Evolutionary conservation across 345 rosid species (phyloP).

Genomic region (Tarenaya hassleriana): DNA sequence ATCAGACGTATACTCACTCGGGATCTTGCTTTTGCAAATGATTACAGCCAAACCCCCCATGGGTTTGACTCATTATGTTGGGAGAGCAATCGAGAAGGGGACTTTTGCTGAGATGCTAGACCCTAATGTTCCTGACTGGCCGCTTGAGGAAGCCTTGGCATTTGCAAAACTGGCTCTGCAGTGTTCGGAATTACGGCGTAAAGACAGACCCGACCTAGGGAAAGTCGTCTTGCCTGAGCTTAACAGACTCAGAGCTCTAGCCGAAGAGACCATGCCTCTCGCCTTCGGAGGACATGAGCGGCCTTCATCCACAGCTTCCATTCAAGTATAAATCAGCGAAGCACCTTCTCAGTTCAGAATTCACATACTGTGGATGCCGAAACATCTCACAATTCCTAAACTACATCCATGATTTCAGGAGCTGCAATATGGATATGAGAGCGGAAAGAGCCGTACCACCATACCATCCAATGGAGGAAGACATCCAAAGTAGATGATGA

Average conservation of each 20-base stretch:
- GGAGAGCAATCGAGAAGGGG: constrained; percentile 54
- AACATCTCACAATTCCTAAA: no score
- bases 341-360: no score
- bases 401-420: no score
- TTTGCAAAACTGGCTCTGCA: constrained; percentile 59
- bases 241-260: constrained; percentile 53
- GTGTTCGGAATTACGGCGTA: constrained; percentile 72
- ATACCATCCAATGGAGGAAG: neutral
- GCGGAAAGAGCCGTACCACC: no score
- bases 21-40: constrained; percentile 70
- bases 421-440: no score
- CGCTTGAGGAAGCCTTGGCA: constrained; percentile 48
- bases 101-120: constrained; percentile 47
- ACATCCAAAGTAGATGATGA: no score
- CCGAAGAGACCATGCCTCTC: constrained; percentile 42
- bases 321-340: constrained; percentile 39
- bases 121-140: constrained; percentile 65
- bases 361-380: no score
- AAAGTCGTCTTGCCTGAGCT: constrained; percentile 59
- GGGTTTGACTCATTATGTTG: constrained; percentile 72
- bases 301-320: constrained; percentile 24
- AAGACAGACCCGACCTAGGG: constrained; percentile 86
- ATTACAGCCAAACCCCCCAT: constrained; percentile 83
- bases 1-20: constrained; percentile 82
- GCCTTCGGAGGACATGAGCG: constrained; percentile 24